A percentile compares a stretch with the other conserved stretches of the same genome.
Conservation (phyloP, 2,329 filamentous ascomycete genomes). For the Ophiobolus disseminans region DNA sequence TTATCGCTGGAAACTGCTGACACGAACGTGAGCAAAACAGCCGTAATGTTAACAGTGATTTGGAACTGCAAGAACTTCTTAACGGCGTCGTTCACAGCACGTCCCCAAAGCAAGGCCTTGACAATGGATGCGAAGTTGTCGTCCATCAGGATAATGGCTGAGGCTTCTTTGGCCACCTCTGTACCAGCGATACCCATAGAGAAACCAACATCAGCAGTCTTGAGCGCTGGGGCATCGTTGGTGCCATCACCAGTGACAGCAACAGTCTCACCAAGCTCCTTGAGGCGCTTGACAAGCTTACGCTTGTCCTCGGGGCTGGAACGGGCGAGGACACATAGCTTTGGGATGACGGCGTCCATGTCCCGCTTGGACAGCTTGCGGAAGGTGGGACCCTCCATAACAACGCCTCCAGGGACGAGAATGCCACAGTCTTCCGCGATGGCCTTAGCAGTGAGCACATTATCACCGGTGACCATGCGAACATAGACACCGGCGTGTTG, state of each 20-base stretch:
- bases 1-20: constrained; percentile 76
- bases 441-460: constrained; percentile 77
- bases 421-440: constrained; percentile 83
- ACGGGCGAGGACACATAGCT: constrained; percentile 71
- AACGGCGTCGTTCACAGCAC: constrained; percentile 53
- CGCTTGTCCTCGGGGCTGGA: constrained; percentile 75
- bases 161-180: constrained; percentile 84
- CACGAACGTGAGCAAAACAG: constrained; percentile 85
- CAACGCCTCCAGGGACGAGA: constrained; percentile 70
- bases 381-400: constrained; percentile 82
- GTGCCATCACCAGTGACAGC: constrained; percentile 85
- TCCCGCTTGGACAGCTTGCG: constrained; percentile 70
- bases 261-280: constrained; percentile 75
- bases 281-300: constrained; percentile 68
- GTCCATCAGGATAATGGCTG: constrained; percentile 85
- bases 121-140: constrained; percentile 89
- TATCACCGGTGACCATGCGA: constrained; percentile 87
- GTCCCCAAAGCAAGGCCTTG: constrained; percentile 80
- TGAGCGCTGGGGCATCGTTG: constrained; percentile 82
- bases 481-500: constrained; percentile 79
- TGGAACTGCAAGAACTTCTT: constrained; percentile 64
- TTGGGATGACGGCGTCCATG: constrained; percentile 64
- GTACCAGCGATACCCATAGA: constrained; percentile 86
- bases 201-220: constrained; percentile 82
- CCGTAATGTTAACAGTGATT: constrained; percentile 89